Percentiles rank a stretch among this genome's conserved stretches.
These are phyloP conservation scores for Tetrastigma voinierianum DNA, from an alignment of 164 flowering plant genomes.

Conservation along the genomic window DNA sequence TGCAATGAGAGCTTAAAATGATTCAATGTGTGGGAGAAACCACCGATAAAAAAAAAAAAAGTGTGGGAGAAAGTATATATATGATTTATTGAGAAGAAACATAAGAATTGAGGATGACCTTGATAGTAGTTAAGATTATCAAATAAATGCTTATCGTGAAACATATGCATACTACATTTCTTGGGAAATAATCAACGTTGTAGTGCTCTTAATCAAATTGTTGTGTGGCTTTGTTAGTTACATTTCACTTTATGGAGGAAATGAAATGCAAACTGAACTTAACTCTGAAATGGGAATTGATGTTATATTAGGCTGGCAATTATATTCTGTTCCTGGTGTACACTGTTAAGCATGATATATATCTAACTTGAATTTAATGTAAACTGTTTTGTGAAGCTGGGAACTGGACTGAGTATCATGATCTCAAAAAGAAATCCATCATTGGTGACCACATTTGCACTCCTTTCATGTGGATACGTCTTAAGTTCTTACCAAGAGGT, in stretches of 20 bases:
- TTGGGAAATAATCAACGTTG: not conserved
- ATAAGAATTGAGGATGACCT: too few species aligned
- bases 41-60: too few species aligned
- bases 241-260: not conserved
- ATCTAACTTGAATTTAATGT: slow-evolving; percentile 13
- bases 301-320: too few species aligned
- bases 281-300: too few species aligned
- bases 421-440: slow-evolving; percentile 86
- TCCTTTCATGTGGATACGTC: slow-evolving; percentile 93
- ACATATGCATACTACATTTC: not conserved
- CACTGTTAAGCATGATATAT: not conserved
- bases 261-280: not conserved
- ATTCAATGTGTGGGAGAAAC: not conserved
- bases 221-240: not conserved
- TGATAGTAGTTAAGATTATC: too few species aligned
- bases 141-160: not conserved
- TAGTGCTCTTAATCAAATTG: not conserved
- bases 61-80: not conserved
- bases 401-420: slow-evolving; percentile 93
- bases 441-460: slow-evolving; percentile 71
- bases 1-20: not conserved
- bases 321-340: too few species aligned
- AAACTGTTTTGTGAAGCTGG: slow-evolving; percentile 59
- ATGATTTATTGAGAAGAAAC: not conserved
- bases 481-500: slow-evolving; percentile 97